phyloP scores from a whole-genome alignment of 2,329 filamentous ascomycete genomes.

The Monosporascus sp. region DNA sequence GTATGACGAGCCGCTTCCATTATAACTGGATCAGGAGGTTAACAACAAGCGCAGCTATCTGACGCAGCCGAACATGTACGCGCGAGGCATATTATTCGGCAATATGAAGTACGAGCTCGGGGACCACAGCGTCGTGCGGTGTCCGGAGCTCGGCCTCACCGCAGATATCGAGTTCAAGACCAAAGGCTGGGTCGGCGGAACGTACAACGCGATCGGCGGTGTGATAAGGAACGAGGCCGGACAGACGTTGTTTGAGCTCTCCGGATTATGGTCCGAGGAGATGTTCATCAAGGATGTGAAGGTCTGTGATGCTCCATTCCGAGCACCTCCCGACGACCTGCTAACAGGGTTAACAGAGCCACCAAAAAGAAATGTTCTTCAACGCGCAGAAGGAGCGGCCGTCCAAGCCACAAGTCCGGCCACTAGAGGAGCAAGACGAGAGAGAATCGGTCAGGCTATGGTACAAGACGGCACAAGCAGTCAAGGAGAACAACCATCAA shows the following conservation, averaged over 20 bases:
- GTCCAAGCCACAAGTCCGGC: conserved; percentile 66
- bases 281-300: conserved; percentile 85
- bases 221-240: conserved; percentile 84
- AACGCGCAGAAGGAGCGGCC: conserved; percentile 76
- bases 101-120: conserved; percentile 99
- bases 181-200: conserved; percentile 94
- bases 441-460: conserved; percentile 88
- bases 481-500: conserved; percentile 81
- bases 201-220: conserved; percentile 93
- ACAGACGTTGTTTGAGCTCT: conserved; percentile 84
- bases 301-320: conserved; percentile 42
- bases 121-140: conserved; percentile 88
- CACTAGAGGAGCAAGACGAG: conserved; percentile 80
- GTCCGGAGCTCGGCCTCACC: conserved; percentile 78
- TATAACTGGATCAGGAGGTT: conserved; percentile 3
- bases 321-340: background rate
- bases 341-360: conserved; percentile 54
- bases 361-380: conserved; percentile 85
- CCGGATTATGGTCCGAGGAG: conserved; percentile 87
- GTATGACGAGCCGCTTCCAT: conserved; percentile 46
- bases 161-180: conserved; percentile 98
- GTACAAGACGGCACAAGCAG: conserved; percentile 73
- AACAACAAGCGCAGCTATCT: conserved; percentile 58
- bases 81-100: conserved; percentile 89
- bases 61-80: conserved; percentile 99